Evolutionary conservation across 106 monocot species (phyloP), one percentile per base, ranked within the genome.

Genomic region (Dendrobium huoshanense): DNA sequence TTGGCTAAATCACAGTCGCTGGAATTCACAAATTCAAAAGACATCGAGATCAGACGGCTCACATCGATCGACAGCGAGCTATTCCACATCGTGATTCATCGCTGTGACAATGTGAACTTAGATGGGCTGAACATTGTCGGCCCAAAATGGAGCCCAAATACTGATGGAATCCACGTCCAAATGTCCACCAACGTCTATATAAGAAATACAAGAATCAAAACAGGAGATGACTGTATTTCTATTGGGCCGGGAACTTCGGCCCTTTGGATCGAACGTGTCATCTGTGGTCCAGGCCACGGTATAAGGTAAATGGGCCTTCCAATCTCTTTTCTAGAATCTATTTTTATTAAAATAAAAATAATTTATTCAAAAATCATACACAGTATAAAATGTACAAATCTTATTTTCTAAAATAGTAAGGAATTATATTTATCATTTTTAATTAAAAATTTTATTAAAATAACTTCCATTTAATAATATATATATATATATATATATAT

Each of bases 141-240:
- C 0, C 82, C 92, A 0, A 86, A 79, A 10, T 77, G 84, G 55
- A 94, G 94, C 85, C 94, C 91, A 13, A 94, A 94, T 81, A 94
- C 94, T 0, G 94, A 94, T 45, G 91, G 91, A 8, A 79, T 94
- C 17, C 92, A 94, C 74, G 82, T 94, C 7, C 89, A 94, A 72
- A 84, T 51, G 80, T 94, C 94, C 2, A 82, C 73, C 5, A 77
- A 79, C 19, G 94, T 94, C n/a, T 82, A 77, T 9, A 79, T 94
- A 17, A 43, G 37, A 18, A 54, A 77, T 16, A 70, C 86, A 61
- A 61, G 29, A 18, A 89, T 94, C 56, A 80, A 55, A 77, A 94
- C 94, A 33, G 94, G 94, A n/a, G 94, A 94, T 64, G 94, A 94
- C 79, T 94, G 94, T 81, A 80, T 94, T 81, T 94, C 94, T 2